These are phyloP conservation scores for Hanseniaspora valbyensis DNA, from an alignment of 805 yeast species.

Conservation along the genomic window DNA sequence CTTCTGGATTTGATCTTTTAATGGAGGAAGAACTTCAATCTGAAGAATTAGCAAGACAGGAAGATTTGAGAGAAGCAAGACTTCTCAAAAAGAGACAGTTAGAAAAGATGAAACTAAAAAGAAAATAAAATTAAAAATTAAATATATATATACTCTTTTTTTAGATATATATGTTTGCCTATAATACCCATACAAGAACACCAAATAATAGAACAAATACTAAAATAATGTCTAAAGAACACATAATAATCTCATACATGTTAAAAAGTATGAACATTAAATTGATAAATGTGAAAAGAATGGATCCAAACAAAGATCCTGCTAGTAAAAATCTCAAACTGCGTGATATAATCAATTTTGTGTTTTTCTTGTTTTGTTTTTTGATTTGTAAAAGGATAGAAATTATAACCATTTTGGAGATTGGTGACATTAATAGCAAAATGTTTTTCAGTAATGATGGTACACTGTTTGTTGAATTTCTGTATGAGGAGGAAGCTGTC, in stretches of 20 bases:
- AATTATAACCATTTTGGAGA: neutral
- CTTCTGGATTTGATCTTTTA: slow-evolving; percentile 78
- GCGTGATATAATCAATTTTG: neutral
- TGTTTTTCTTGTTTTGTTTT: neutral
- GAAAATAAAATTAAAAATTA: neutral
- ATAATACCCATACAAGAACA: slow-evolving; percentile 5
- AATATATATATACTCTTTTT: neutral
- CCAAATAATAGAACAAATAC: slow-evolving; percentile 6
- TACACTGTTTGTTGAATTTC: neutral
- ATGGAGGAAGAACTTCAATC: slow-evolving; percentile 70
- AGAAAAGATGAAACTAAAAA: slow-evolving; percentile 29
- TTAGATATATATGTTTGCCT: neutral
- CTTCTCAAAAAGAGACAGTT: slow-evolving; percentile 41
- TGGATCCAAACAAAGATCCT: slow-evolving; percentile 4
- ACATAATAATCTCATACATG: neutral
- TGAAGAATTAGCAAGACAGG: slow-evolving; percentile 50
- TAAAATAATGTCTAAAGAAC: neutral
- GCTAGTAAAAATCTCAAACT: slow-evolving; percentile 10
- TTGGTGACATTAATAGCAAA: slow-evolving; percentile 1
- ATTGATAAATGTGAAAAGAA: slow-evolving; percentile 6
- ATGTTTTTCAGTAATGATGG: neutral
- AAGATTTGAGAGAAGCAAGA: slow-evolving; percentile 62
- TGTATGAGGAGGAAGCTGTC: neutral
- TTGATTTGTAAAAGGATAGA: slow-evolving; percentile 3
- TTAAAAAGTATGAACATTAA: neutral